phyloP scores from a whole-genome alignment of 768 basidiomycete genomes.

The Grammothele lineata region DNA sequence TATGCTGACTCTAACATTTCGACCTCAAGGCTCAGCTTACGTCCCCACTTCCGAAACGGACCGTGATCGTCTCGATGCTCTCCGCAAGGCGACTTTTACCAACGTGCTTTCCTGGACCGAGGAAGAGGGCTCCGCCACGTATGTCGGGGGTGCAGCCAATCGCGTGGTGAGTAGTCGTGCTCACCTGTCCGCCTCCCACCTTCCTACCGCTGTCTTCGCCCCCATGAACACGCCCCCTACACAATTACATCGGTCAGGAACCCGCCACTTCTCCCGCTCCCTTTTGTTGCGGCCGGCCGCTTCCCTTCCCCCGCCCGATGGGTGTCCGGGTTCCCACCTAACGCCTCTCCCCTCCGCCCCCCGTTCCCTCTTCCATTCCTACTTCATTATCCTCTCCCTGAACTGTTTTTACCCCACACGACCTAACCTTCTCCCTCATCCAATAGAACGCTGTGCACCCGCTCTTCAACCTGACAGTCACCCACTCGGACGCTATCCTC shows the following conservation, averaged over 20 bases:
- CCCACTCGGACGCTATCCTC: conserved; percentile 65
- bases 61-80: conserved; percentile 22
- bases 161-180: conserved; percentile 57
- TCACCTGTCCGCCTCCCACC: neutral
- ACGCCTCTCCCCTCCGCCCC: too few relatives aligned
- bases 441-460: conserved; percentile 84
- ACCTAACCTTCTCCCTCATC: too few relatives aligned
- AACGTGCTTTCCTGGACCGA: conserved; percentile 63
- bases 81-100: conserved; percentile 46
- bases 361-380: too few relatives aligned
- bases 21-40: conserved; percentile 8
- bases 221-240: too few relatives aligned
- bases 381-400: too few relatives aligned
- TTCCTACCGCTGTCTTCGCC: too few relatives aligned
- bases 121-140: conserved; percentile 50
- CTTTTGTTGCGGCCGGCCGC: too few relatives aligned
- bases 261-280: too few relatives aligned
- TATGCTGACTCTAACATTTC: neutral
- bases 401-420: too few relatives aligned
- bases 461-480: conserved; percentile 68
- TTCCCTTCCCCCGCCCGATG: too few relatives aligned
- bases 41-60: conserved; percentile 9
- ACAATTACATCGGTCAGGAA: too few relatives aligned
- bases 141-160: conserved; percentile 60
- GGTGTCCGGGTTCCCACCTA: too few relatives aligned